Base-by-base conservation (phyloP, 192 early-diverging fungal genomes). In the Linnemannia exigua region DNA sequence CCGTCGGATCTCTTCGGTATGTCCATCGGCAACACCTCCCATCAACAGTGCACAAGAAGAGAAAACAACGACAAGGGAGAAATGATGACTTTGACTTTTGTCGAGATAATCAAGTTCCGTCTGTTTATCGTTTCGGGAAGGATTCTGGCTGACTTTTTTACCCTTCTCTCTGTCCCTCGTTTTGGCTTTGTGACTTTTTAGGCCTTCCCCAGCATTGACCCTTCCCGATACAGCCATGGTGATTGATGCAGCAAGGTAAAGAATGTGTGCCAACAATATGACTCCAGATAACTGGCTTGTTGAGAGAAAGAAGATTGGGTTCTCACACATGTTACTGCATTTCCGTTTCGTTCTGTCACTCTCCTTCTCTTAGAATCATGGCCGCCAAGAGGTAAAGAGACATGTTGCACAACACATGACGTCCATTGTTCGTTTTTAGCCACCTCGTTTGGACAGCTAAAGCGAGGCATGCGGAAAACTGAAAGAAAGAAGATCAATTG, bases 1-100 rank as follows among this genome's bases (percentile, higher is more conserved):
- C 91, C 36, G 91, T 92, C 28, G 87, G 87, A 14, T 84, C 75
- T 41, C 82, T 88, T 76, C 81, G 79, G 82, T 88, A 81, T 63
- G 58, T 63, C 28, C 58, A 63, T 63, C 28, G 25, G 31, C 31
- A 31, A 83, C 46, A 68, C 31, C 51, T 67, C 54, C 74, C 47
- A 74, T 20, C 51, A 33, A 38, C 17, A 67, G n/a, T 14, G 28
- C 19, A 51, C 31, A 47, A 50, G 25, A n/a, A 72, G 25, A 31
- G 44, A 31, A 5, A 31, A 5, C 48, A 31, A 1, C 11, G 41
- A 28, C 22, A 37, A 50, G 72, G 47, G 28, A 75, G 48, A 48
- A n/a, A 74, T 48, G 35, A 58, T 12, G 50, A 74, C 58, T 15
- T 63, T 63, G 58, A 44, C 41, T 44, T 63, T 25, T 63, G 58